Evolutionary conservation across 495 filamentous ascomycete genomes (phyloP).

Genomic region (Thozetella sp.): DNA sequence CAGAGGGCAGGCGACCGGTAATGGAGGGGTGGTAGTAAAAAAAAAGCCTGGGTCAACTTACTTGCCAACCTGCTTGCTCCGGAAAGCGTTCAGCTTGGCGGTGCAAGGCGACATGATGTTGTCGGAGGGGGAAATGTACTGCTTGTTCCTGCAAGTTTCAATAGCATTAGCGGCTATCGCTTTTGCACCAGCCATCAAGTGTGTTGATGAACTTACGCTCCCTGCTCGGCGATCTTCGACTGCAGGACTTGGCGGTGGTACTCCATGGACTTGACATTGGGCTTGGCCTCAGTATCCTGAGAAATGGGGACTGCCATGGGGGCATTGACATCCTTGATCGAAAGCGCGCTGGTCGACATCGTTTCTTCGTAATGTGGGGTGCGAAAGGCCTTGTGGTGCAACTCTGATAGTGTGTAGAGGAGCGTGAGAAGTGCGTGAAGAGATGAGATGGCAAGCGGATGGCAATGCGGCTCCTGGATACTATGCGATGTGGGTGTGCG

Average conservation of each 20-base stretch:
- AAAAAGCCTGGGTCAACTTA: constrained; percentile 33
- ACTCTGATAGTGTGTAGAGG: background rate
- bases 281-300: constrained; percentile 30
- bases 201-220: constrained; percentile 53
- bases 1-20: background rate
- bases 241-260: constrained; percentile 79
- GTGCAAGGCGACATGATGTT: constrained; percentile 91
- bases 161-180: background rate
- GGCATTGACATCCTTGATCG: constrained; percentile 60
- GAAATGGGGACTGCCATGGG: constrained; percentile 26
- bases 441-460: background rate
- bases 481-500: background rate
- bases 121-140: constrained; percentile 90
- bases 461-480: background rate
- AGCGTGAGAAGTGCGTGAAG: background rate
- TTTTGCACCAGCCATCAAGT: background rate
- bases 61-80: constrained; percentile 78
- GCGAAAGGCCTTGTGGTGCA: constrained; percentile 2
- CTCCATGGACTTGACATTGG: constrained; percentile 67
- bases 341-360: constrained; percentile 51
- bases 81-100: constrained; percentile 83
- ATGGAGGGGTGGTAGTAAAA: background rate
- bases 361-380: background rate
- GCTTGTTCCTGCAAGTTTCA: constrained; percentile 40
- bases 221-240: constrained; percentile 64